Percentiles rank a stretch among this genome's conserved stretches.
Evolutionary conservation across 495 filamentous ascomycete genomes (phyloP).

Genomic region (Penicillium subrubescens): DNA sequence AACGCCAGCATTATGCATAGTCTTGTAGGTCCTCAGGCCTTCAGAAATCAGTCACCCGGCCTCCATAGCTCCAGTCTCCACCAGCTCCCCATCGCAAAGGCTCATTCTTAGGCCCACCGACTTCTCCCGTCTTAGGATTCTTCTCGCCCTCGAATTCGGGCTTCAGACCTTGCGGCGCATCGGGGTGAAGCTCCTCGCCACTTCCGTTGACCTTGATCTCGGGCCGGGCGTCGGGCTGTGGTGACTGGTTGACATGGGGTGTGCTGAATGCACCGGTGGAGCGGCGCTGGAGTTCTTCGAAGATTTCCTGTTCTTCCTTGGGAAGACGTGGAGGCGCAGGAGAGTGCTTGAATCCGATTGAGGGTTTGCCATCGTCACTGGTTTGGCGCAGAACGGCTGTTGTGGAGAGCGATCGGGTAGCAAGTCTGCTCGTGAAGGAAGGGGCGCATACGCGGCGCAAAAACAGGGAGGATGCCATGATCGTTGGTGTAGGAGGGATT

Average conservation of each 20-base stretch:
- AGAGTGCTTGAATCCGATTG: conserved; percentile 44
- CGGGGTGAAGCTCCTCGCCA: conserved; percentile 68
- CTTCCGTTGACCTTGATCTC: conserved; percentile 52
- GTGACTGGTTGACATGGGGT: conserved; percentile 42
- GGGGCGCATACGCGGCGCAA: conserved; percentile 25
- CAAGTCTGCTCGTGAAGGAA: conserved; percentile 18
- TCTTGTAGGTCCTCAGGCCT: not conserved
- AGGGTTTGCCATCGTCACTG: conserved; percentile 30
- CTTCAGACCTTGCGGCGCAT: conserved; percentile 69
- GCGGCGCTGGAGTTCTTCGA: conserved; percentile 77
- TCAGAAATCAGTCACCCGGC: conserved; percentile 91
- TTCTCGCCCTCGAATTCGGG: conserved; percentile 93
- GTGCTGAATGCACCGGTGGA: conserved; percentile 77
- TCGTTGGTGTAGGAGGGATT: conserved; percentile 10
- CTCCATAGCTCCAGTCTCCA: conserved; percentile 96
- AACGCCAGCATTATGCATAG: conserved; percentile 29
- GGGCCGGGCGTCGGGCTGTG: conserved; percentile 35
- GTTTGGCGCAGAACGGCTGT: conserved; percentile 26
- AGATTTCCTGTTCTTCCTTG: conserved; percentile 87
- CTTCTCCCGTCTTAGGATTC: conserved; percentile 95
- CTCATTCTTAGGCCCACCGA: conserved; percentile 97
- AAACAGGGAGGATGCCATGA: conserved; percentile 19
- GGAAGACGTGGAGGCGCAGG: conserved; percentile 85
- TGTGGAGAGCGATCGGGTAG: conserved; percentile 40
- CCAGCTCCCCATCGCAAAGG: conserved; percentile 80